These are phyloP conservation scores for Sporothrix pallida DNA, from an alignment of 2,329 filamentous ascomycete species.

Conservation along the genomic window DNA sequence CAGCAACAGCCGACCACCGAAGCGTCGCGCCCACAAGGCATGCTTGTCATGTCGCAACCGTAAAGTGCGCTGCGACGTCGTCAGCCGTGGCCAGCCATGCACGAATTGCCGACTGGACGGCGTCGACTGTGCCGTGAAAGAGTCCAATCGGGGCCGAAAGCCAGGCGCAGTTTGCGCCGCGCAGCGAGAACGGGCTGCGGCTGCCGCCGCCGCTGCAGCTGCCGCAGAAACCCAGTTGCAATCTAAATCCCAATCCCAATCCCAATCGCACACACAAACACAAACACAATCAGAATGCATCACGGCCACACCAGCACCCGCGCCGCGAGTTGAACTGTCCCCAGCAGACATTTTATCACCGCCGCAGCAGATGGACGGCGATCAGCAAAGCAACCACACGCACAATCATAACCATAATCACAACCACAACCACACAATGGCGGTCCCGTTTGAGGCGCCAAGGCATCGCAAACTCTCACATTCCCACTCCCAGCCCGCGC, in stretches of 20 bases:
- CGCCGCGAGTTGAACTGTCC: background rate
- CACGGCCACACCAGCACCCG: background rate
- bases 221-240: too few species aligned
- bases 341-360: background rate
- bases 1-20: background rate
- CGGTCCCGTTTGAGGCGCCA: too few species aligned
- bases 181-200: background rate
- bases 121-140: background rate
- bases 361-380: background rate
- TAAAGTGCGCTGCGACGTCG: background rate
- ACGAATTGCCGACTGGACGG: background rate
- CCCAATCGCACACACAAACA: background rate
- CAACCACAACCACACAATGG: too few species aligned
- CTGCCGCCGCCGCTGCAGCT: background rate
- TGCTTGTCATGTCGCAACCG: background rate
- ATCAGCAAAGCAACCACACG: background rate
- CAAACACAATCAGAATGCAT: background rate
- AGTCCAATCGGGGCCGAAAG: background rate
- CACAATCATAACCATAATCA: too few species aligned
- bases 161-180: background rate
- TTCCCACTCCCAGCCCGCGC: too few species aligned
- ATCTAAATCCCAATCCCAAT: too few species aligned
- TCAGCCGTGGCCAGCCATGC: background rate
- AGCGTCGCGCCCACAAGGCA: background rate
- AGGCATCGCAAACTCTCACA: too few species aligned